Percentiles rank a stretch among this genome's conserved stretches.
These are phyloP conservation scores for Epichloe elymi DNA, from an alignment of 2,329 filamentous ascomycete genomes.

Conservation along the genomic window DNA sequence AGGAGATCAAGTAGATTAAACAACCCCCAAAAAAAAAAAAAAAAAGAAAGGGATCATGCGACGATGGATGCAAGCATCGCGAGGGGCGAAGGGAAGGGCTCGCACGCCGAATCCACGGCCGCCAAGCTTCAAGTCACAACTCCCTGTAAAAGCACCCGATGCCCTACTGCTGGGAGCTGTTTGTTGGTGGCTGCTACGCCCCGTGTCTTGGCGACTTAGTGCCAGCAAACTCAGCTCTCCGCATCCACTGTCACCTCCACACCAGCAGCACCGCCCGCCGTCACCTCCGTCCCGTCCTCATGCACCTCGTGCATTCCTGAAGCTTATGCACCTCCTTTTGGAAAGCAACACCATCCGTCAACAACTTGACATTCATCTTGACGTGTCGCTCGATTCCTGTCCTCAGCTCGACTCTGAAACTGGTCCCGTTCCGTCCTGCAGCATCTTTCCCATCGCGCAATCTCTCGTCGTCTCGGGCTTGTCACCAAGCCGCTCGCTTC, in stretches of 20 bases:
- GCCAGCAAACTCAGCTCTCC: no score
- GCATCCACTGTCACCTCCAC: neutral
- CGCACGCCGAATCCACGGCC: no score
- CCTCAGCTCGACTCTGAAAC: neutral
- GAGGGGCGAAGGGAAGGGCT: no score
- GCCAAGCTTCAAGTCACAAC: no score
- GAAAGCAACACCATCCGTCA: neutral
- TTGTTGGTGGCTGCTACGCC: no score
- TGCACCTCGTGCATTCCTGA: conserved; percentile 2
- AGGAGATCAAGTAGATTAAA: no score
- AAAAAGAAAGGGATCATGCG: no score
- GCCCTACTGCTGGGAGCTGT: no score
- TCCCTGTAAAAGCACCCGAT: no score
- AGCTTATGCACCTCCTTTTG: neutral
- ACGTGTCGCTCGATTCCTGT: neutral
- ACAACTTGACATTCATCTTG: conserved; percentile 1
- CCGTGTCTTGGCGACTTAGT: no score
- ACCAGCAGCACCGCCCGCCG: neutral
- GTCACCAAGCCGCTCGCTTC: conserved; percentile 1
- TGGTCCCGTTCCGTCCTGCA: neutral
- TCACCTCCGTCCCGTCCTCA: conserved; percentile 1
- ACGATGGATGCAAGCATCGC: no score
- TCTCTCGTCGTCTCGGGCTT: neutral
- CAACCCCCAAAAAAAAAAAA: no score
- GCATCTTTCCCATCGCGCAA: neutral